Conservation (phyloP, 169 alveolate genomes). For the Cryptosporidium meleagridis region DNA sequence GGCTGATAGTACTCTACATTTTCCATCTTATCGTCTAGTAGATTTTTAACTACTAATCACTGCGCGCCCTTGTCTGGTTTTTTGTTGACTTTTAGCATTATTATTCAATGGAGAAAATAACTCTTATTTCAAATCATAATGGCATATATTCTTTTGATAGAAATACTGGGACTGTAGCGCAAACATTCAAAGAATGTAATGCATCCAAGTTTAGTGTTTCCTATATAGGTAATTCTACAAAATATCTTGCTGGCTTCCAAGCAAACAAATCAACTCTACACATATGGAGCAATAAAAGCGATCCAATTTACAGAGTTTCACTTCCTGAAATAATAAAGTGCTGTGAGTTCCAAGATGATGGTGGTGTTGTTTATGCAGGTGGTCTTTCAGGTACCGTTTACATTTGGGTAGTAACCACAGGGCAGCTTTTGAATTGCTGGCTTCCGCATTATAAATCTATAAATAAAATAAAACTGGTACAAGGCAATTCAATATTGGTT, state of each 20-base stretch:
- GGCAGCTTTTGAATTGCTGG: slow-evolving; percentile 63
- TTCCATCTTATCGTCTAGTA: not conserved
- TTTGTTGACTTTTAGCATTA: not conserved
- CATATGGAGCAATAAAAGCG: slow-evolving; percentile 54
- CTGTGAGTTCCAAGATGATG: slow-evolving; percentile 65
- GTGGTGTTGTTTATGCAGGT: slow-evolving; percentile 72
- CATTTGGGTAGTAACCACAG: slow-evolving; percentile 52
- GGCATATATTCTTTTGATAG: slow-evolving; percentile 47
- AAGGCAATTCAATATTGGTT: slow-evolving; percentile 26
- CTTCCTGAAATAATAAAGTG: slow-evolving; percentile 53
- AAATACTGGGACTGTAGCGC: not conserved
- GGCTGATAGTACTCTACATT: slow-evolving; percentile 65
- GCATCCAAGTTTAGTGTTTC: slow-evolving; percentile 48
- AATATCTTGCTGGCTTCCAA: slow-evolving; percentile 52
- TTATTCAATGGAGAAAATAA: slow-evolving; percentile 27
- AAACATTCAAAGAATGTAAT: slow-evolving; percentile 9
- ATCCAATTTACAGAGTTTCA: slow-evolving; percentile 58
- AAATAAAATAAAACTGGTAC: slow-evolving; percentile 25
- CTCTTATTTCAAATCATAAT: slow-evolving; percentile 22
- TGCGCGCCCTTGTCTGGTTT: slow-evolving; percentile 10
- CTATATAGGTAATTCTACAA: slow-evolving; percentile 26
- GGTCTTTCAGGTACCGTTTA: slow-evolving; percentile 62
- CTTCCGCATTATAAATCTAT: slow-evolving; percentile 54
- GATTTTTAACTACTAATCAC: not conserved
- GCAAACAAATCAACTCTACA: slow-evolving; percentile 32